Evolutionary conservation across 148 eudicot genomes (phyloP), one percentile per base, ranked within the genome.

Genomic region (Vaccinium corymbosum): DNA sequence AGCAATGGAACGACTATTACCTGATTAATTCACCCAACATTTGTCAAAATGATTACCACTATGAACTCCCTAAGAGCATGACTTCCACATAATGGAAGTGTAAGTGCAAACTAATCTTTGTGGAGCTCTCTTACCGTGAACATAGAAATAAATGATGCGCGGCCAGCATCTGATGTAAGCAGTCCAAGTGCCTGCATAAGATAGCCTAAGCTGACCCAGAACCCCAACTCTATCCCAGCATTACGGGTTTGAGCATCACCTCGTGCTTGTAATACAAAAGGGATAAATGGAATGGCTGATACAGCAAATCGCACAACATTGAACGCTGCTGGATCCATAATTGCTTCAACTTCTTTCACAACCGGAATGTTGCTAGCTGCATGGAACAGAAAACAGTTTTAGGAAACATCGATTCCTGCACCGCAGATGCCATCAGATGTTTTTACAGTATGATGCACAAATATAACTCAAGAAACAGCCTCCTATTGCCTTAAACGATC

Each of bases 151-250:
- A 94, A 92, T 19, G 97, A 90, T 77, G 95, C 94, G 83, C 94
- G 94, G 50, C 94, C 97, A 77, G 94, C 97, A 82, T 90, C 95
- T 72, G 94, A 92, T 27, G 97, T 94, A 57, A 91, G 93, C 78
- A 92, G 89, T 56, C 95, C 97, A 85, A 92, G 89, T 59, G 97
- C 94, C 87, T 94, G 94, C 83, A 89, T 81, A 66, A 91, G 90
- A 85, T 94, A 94, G 48, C 92, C 97, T 83, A 94, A 83, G 86
- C 97, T 91, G 83, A 90, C 89, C 97, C 97, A 94, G 55, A 92
- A 79, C 78, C 97, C 97, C 87, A 94, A 84, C 88, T 92, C 95
- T 59, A 87, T 70, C 46, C 97, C 95, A 50, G 95, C 87, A 78
- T 86, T 89, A 61, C 91, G 90, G 52, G 90, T 90, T 76, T 59